Evolutionary conservation across 2,329 filamentous ascomycete genomes (phyloP), one percentile per base, ranked within the genome.

Genomic region (Cryphonectria nitschkei): DNA sequence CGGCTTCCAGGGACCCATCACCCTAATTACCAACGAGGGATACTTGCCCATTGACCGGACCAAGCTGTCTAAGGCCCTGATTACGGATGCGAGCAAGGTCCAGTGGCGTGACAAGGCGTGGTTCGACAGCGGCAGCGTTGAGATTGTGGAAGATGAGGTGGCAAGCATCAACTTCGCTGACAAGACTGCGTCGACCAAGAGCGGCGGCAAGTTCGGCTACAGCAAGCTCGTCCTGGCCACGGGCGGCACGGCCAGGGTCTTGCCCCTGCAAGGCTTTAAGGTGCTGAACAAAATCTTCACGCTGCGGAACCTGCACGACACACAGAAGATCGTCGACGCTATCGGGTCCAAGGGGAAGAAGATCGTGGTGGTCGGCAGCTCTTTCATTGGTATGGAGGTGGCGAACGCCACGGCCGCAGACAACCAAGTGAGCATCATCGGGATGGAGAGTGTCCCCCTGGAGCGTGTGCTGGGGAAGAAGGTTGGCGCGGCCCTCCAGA

Each of bases 341-440:
- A 92, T 97, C 63, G 94, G 94, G 41, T 89, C 93, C 64, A 92
- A 93, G 78, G 90, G 89, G 71, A 98, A 97, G 86, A 98, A 97
- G 81, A 90, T 99, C 75, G 94, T 97, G 63, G 86, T 99, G 19
- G 86, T 99, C 68, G 96, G 96, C 56, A 95, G 92, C 71, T 97
- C 94, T 0, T 99, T 99, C 81, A 99, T 99, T 78, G 96, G 96
- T 56, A 97, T 99, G 93, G 96, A 99, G 81, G 89, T 97, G n/a
- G 95, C 93, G 73, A 96, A 95, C 74, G 91, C 97, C 0, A 90
- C 92, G 0, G 82, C 88, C 61, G 92, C 92, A 76, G 92, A 92
- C 76, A 97, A 99, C 79, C 83, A 90, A 11, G 94, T 99, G 22
- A 92, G 92, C 9, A 89, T 98, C 56, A 85, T 99, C 32, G 96